These are phyloP conservation scores for Agrocybe pediades DNA, from an alignment of 768 basidiomycete genomes.

Conservation along the genomic window DNA sequence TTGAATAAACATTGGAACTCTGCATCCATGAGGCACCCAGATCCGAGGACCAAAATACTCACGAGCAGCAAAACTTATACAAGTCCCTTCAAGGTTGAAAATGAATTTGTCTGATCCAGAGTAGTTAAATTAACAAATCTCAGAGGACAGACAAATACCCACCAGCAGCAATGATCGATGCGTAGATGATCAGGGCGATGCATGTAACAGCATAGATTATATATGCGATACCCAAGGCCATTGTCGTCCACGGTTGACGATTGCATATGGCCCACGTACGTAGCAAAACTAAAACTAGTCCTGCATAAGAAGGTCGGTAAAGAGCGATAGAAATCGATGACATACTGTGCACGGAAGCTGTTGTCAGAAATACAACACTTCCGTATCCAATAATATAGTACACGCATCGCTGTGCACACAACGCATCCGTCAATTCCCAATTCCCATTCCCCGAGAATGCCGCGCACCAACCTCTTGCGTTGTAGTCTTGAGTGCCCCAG, in stretches of 20 bases:
- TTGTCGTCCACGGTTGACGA: constrained; percentile 10
- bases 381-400: constrained; percentile 15
- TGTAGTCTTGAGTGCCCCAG: not conserved
- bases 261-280: constrained; percentile 18
- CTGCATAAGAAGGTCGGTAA: not conserved
- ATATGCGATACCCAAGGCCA: constrained; percentile 7
- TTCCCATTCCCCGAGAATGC: not conserved
- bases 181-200: constrained; percentile 10
- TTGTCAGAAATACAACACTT: constrained; percentile 10
- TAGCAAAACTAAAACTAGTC: constrained; percentile 15
- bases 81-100: constrained; percentile 11
- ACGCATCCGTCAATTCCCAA: not conserved
- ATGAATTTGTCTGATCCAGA: constrained; percentile 11
- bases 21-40: not conserved
- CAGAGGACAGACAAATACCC: not conserved
- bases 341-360: constrained; percentile 16
- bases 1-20: not conserved
- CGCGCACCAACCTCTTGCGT: not conserved
- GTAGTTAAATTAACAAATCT: not conserved
- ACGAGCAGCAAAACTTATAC: constrained; percentile 15
- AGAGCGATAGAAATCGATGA: not conserved
- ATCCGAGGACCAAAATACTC: not conserved
- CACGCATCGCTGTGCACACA: constrained; percentile 9
- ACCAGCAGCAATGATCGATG: constrained; percentile 11
- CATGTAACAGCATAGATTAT: constrained; percentile 9